phyloP scores from a whole-genome alignment of 2,329 filamentous ascomycete species.

The Fusarium algeriense region DNA sequence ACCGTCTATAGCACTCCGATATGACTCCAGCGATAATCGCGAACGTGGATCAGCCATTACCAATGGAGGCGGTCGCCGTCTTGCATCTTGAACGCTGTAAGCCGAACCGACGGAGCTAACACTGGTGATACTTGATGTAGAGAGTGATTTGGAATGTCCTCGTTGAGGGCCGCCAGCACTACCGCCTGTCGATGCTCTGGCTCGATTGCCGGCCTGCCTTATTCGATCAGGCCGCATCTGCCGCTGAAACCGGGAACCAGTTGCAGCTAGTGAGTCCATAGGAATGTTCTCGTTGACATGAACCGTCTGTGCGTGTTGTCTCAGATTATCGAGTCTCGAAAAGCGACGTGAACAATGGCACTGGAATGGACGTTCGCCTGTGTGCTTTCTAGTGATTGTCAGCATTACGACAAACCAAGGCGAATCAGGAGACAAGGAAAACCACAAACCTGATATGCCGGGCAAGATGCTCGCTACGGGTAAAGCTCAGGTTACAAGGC shows the following conservation, averaged over 20 bases:
- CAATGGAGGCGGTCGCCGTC: slow-evolving; percentile 82
- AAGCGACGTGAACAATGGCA: slow-evolving; percentile 96
- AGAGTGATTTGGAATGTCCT: slow-evolving; percentile 87
- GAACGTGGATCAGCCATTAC: slow-evolving; percentile 83
- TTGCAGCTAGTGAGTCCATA: slow-evolving; percentile 90
- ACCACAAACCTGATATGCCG: slow-evolving; percentile 83
- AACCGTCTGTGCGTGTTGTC: slow-evolving; percentile 97
- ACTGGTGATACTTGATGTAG: slow-evolving; percentile 86
- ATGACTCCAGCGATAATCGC: slow-evolving; percentile 75
- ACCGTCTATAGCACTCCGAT: slow-evolving; percentile 72
- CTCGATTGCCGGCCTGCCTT: slow-evolving; percentile 77
- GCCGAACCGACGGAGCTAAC: slow-evolving; percentile 75
- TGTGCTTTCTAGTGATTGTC: slow-evolving; percentile 80
- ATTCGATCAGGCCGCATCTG: slow-evolving; percentile 91
- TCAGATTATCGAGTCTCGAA: slow-evolving; percentile 91
- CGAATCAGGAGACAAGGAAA: neutral
- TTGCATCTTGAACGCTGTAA: slow-evolving; percentile 73
- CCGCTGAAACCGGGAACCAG: slow-evolving; percentile 89
- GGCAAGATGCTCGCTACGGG: slow-evolving; percentile 92
- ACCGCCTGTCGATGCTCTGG: slow-evolving; percentile 81
- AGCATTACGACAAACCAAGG: slow-evolving; percentile 15
- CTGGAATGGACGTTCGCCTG: slow-evolving; percentile 94
- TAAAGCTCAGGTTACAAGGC: slow-evolving; percentile 94
- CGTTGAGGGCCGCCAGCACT: slow-evolving; percentile 78
- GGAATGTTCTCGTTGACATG: slow-evolving; percentile 98